These are phyloP conservation scores for Cystofilobasidium bisporidii DNA, from an alignment of 768 basidiomycete genomes.

Conservation along the genomic window DNA sequence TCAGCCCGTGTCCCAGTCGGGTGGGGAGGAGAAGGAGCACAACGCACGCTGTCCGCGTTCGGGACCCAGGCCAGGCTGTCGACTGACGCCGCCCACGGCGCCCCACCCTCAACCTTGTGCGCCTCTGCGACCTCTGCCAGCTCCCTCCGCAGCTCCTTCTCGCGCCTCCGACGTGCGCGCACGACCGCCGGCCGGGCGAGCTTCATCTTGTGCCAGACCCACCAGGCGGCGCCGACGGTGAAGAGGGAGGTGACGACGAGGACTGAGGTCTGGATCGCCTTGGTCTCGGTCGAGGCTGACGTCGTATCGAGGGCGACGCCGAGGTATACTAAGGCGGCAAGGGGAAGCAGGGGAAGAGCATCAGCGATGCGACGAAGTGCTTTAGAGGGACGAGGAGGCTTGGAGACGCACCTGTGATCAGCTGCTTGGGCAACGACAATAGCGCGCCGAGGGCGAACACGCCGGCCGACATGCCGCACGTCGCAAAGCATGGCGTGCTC, in stretches of 20 bases:
- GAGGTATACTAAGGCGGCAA: neutral
- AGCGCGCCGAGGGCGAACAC: slow-evolving; percentile 35
- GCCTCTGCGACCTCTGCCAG: neutral
- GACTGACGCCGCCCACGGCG: neutral
- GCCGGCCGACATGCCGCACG: slow-evolving; percentile 64
- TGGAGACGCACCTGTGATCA: neutral
- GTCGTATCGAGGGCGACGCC: neutral
- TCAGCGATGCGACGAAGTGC: no score
- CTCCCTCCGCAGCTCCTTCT: neutral
- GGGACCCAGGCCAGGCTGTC: no score
- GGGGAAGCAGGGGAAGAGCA: no score
- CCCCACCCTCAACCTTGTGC: neutral
- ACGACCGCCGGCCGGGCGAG: neutral
- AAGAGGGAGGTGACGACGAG: neutral
- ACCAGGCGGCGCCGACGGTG: neutral
- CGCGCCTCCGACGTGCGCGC: neutral
- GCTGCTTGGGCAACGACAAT: slow-evolving; percentile 38
- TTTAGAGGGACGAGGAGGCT: neutral
- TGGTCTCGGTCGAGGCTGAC: neutral
- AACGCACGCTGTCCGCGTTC: no score
- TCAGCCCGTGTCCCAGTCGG: neutral
- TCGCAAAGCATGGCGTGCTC: slow-evolving; percentile 59
- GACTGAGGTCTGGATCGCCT: neutral
- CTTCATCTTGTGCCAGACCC: neutral
- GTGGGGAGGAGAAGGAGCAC: no score